Conservation (phyloP, 2,329 filamentous ascomycete genomes). For the Mycosphaerella arachidis region DNA sequence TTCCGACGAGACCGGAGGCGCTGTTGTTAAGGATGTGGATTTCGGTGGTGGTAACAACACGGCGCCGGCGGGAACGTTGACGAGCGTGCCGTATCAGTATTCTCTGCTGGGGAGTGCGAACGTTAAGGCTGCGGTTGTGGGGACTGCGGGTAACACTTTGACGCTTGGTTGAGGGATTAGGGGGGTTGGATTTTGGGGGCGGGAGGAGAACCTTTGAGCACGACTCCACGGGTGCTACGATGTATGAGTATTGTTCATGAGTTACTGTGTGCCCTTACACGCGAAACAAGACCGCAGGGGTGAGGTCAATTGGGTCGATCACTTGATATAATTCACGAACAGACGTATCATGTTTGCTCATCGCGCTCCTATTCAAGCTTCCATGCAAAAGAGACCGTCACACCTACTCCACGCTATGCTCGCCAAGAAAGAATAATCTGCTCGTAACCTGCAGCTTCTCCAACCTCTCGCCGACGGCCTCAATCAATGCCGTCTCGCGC, state of each 20-base stretch:
- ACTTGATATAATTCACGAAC: not conserved
- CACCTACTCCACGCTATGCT: constrained; percentile 1
- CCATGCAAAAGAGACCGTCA: not conserved
- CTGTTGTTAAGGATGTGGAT: constrained; percentile 37
- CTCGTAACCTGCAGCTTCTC: constrained; percentile 46
- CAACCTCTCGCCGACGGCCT: constrained; percentile 60
- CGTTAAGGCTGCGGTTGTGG: constrained; percentile 39
- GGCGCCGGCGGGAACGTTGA: constrained; percentile 34
- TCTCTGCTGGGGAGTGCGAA: constrained; percentile 32
- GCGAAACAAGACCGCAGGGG: too few relatives aligned
- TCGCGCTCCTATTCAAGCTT: not conserved
- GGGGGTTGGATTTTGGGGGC: not conserved
- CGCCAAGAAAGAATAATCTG: not conserved
- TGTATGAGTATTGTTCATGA: too few relatives aligned
- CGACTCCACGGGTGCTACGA: too few relatives aligned
- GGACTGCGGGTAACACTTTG: constrained; percentile 38
- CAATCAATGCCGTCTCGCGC: constrained; percentile 63
- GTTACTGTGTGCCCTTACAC: too few relatives aligned
- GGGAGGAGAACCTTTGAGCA: too few relatives aligned
- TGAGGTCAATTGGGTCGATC: too few relatives aligned
- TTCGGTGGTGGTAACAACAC: constrained; percentile 34
- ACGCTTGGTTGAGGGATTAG: constrained; percentile 23
- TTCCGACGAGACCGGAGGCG: constrained; percentile 33
- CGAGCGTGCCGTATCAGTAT: constrained; percentile 34
- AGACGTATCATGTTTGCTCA: not conserved